Evolutionary conservation across 139 green algal genomes (phyloP), one percentile per base, ranked within the genome.

Genomic region (Mesotaenium endlicherianum): DNA sequence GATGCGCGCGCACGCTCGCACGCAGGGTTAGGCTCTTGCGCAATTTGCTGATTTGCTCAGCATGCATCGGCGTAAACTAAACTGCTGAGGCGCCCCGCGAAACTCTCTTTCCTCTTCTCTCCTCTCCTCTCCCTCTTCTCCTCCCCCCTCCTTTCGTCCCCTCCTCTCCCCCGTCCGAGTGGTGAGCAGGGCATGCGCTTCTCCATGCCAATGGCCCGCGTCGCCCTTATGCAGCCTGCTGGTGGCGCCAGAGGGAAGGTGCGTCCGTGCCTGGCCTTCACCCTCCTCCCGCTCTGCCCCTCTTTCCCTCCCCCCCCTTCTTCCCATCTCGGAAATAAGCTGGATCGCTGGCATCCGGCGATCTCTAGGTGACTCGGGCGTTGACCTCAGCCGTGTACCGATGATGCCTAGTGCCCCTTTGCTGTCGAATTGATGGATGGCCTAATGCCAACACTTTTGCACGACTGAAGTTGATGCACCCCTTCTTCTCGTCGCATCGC

Each of bases 201-300:
- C 34, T 69, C 79, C 50, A 85, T 85, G 79, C 79, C 79, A 11
- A 84, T 85, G 70, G 53, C 70, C 40, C 79, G 79, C 30, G 34
- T 89, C 82, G 80, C 91, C 97, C 91, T 99, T 87, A 95, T 98
- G 82, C 93, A 97, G 81, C 96, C 96, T 30, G 93, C 89, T n/a
- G 96, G 96, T 36, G 91, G 91, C 11, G 95, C 96, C 0, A 84
- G 96, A 2, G 96, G 96, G 11, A 93, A 97, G 89, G 80, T 72
- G 78, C 53, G 8, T 68, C 14, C 42, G 69, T 77, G 17, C 17
- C 14, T 58, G 3, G 14, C n/a, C 42, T 77, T 60, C 20, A 59
- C 30, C 57, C 20, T 31, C 4, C 57, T 57, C 57, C 6, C 57
- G 3, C 57, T 40, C 26, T 69, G 16, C 20, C 57, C 30, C 17